Evolutionary conservation across 306 rosid species (phyloP), one percentile per base, ranked within the genome.

Genomic region (Trifolium dubium): DNA sequence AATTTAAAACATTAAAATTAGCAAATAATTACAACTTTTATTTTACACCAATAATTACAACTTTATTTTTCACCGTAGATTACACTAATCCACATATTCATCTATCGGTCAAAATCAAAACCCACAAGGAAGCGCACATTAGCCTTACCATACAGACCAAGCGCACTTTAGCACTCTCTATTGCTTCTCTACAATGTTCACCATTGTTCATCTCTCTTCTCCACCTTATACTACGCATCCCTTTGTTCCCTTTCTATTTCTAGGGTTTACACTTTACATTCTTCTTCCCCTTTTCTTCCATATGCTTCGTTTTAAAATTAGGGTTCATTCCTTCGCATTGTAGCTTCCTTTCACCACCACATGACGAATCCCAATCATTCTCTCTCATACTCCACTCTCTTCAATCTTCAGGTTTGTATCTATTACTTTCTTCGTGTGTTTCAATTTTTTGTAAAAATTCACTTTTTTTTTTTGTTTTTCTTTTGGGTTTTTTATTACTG

Each of bases 371-470:
- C 23, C 23, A 23, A 23, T 23, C 23, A 23, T 23, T 23, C 23
- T 23, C 23, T 23, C 23, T 23, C 23, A 23, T 23, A 72, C 85
- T 85, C 96, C 63, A 85, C 72, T 56, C 96, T 90, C 72, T 90
- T 92, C 85, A 88, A 90, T 77, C 96, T 90, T 29, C 95, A 92
- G 96, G 98, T 92, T 68, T 15, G 68, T 56, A 23, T 23, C 3
- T 6, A 6, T 58, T 13, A 14, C 14, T 60, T 77, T 30, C 35
- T 40, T 29, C 2, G 18, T 28, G 14, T 39, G 51, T 49, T 75
- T 74, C 23, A 23, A 23, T 23, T 40, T 71, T 18, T 67, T 67
- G 54, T 40, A 15, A 39, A 77, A 37, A 37, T 51, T 58, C 63
- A 35, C 18, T 15, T 9, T 29, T 64, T 67, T 43, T 17, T 32